Conservation (phyloP, 2,329 filamentous ascomycete species). For the Dactylellina sp. region DNA sequence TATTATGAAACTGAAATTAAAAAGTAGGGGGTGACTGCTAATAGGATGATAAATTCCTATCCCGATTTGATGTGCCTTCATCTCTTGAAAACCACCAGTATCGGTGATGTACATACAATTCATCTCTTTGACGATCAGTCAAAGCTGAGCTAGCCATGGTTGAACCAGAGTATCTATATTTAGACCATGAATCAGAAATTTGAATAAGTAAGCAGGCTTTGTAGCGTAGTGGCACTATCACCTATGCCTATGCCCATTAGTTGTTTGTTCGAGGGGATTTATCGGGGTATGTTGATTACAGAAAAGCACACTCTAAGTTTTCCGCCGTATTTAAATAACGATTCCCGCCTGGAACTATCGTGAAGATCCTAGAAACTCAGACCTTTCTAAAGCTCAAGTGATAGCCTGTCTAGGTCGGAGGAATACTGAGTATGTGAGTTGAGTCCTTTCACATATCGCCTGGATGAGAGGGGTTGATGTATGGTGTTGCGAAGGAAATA, state of each 20-base stretch:
- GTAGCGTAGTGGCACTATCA: background rate
- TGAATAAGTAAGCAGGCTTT: too few species aligned
- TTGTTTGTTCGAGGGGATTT: background rate
- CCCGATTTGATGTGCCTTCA: background rate
- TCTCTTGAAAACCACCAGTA: background rate
- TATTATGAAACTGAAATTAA: too few species aligned
- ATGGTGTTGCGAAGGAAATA: slow-evolving; percentile 39
- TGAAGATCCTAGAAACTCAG: background rate
- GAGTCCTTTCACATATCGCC: slow-evolving; percentile 6
- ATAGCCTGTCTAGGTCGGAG: background rate
- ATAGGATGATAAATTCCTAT: background rate
- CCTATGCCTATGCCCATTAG: background rate
- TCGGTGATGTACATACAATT: slow-evolving; percentile 41
- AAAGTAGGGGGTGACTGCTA: too few species aligned
- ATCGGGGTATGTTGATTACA: background rate
- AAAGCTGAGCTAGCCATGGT: slow-evolving; percentile 48
- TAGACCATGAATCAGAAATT: background rate
- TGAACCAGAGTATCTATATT: background rate
- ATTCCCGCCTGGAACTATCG: background rate
- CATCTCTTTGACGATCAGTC: slow-evolving; percentile 54
- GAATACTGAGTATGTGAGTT: slow-evolving; percentile 3
- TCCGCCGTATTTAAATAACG: background rate
- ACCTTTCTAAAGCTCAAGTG: background rate
- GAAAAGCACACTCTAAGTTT: slow-evolving; percentile 2
- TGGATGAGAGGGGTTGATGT: slow-evolving; percentile 37